Base-by-base conservation (phyloP, 2,329 filamentous ascomycete species). In the Fusarium redolens region DNA sequence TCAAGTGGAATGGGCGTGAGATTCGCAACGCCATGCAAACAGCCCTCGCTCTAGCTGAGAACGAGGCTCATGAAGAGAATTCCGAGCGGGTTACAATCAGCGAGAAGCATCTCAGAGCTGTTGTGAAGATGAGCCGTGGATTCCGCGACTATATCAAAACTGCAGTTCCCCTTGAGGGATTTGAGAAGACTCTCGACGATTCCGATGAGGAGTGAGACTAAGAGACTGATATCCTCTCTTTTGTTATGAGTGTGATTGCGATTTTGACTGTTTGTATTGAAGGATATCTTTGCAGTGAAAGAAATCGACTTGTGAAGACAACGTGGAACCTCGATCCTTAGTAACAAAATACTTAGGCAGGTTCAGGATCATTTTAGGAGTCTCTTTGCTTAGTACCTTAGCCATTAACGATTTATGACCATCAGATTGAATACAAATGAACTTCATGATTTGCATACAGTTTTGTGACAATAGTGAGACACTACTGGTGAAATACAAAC, bases 1-100 rank as follows among this genome's bases (percentile, higher is more conserved):
- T 86, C 44, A 78, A 78, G 38, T 86, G 83, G 80, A 85, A 85
- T 51, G 84, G 84, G 3, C 78, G 83, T 1, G 81, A 84, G 69
- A 84, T 84, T 60, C 82, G 82, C 22, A 84, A 84, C 47, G 82
- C 82, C 8, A 83, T 85, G 77, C 84, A 85, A 76, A 85, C 83
- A 3, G 83, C 84, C 2, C 79, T 86, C 22, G 83, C 83, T 6
- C 76, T 86, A 31, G 85, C 84, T 9, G 83, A 86, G 78, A 81
- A 74, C 20, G 82, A 85, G 43, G 81, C 82, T 18, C 71, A 82
- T 30, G 82, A 83, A 30, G 79, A 81, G 44, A 79, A 76, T 12
- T 55, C 69, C 12, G 81, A 81, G 14, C 78, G 74, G 15, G 72
- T 80, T 33, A 74, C 77, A 22, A 69, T 81, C n/a, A 61, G 66